phyloP scores from a whole-genome alignment of 139 green algal genomes.

The Axilococcus clingmanii region DNA sequence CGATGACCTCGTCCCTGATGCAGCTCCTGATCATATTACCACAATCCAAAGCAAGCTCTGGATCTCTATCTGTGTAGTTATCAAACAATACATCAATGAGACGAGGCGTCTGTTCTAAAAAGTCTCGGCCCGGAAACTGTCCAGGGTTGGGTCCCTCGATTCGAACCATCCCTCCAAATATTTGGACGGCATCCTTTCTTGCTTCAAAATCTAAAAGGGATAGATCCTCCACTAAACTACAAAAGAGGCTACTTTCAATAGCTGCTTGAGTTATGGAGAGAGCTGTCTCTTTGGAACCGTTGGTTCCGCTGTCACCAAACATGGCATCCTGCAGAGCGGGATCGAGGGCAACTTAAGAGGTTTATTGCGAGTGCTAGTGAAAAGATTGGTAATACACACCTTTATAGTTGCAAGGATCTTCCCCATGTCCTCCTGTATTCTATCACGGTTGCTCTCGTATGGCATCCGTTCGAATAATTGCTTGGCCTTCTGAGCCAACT shows the following conservation, averaged over 20 bases:
- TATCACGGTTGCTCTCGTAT: slow-evolving; percentile 22
- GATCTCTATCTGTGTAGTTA: slow-evolving; percentile 56
- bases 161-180: slow-evolving; percentile 63
- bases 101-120: slow-evolving; percentile 45
- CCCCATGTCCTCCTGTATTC: slow-evolving; percentile 30
- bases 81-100: slow-evolving; percentile 60
- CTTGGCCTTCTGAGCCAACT: slow-evolving; percentile 24
- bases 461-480: slow-evolving; percentile 25
- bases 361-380: neutral
- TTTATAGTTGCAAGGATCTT: slow-evolving; percentile 47
- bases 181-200: slow-evolving; percentile 66
- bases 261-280: slow-evolving; percentile 45
- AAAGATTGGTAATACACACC: slow-evolving; percentile 11
- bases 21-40: slow-evolving; percentile 80
- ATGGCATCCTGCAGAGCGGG: slow-evolving; percentile 29
- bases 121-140: slow-evolving; percentile 46
- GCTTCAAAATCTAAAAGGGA: slow-evolving; percentile 72
- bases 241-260: slow-evolving; percentile 40
- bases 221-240: slow-evolving; percentile 52
- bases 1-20: slow-evolving; percentile 58
- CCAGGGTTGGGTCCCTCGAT: slow-evolving; percentile 39
- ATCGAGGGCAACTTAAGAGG: neutral
- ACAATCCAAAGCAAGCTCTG: slow-evolving; percentile 68
- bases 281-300: slow-evolving; percentile 51
- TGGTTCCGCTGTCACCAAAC: slow-evolving; percentile 58